These are phyloP conservation scores for Persicaria maculosa DNA, from an alignment of 148 eudicot genomes.

Conservation along the genomic window DNA sequence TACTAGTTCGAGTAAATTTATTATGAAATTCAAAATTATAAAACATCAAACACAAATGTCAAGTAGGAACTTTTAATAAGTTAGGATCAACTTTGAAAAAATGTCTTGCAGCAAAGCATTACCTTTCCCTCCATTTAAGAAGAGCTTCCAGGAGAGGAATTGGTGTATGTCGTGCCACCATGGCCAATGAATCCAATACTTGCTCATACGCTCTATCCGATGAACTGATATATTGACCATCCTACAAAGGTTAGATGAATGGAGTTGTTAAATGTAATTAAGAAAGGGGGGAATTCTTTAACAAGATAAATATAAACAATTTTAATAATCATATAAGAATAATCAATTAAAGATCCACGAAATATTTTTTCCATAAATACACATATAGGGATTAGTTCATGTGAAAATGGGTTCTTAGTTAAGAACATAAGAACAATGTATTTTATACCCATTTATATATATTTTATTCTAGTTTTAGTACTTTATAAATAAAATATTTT, in stretches of 20 bases:
- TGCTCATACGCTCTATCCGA: slow-evolving; percentile 97
- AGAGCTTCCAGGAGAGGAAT: slow-evolving; percentile 95
- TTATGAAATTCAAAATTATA: neutral
- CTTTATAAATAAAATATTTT: too few relatives aligned
- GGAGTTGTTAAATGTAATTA: neutral
- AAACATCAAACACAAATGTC: neutral
- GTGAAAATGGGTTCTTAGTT: too few relatives aligned
- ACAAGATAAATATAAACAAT: neutral
- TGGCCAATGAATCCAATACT: slow-evolving; percentile 94
- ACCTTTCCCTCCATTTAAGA: slow-evolving; percentile 96
- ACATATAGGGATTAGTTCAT: too few relatives aligned
- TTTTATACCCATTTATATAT: too few relatives aligned
- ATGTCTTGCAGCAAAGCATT: neutral
- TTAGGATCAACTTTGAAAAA: neutral
- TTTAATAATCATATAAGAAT: neutral
- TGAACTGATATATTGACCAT: slow-evolving; percentile 93
- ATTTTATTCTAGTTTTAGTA: too few relatives aligned
- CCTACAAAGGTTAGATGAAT: slow-evolving; percentile 31
- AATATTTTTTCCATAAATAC: too few relatives aligned
- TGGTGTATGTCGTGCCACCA: slow-evolving; percentile 98
- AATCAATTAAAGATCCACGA: neutral
- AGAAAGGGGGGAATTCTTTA: neutral
- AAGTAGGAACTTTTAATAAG: neutral
- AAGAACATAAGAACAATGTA: too few relatives aligned
- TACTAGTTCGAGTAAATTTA: neutral